Conservation (phyloP, 768 basidiomycete species). For the Podaxis sp. region DNA sequence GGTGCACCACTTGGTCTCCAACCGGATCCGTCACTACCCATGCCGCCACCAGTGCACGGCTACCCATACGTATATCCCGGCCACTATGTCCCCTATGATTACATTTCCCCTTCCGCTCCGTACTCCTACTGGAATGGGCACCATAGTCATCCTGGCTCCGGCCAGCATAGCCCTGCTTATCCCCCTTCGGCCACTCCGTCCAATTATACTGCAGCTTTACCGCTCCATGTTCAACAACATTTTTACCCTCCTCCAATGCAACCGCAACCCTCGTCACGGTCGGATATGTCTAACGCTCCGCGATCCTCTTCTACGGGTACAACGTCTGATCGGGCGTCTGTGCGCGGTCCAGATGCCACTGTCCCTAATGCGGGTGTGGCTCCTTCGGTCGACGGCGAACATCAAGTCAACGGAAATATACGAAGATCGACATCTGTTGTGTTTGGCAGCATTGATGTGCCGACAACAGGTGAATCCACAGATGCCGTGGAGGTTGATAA, state of each 20-base stretch:
- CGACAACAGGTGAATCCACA: neutral
- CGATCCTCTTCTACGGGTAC: neutral
- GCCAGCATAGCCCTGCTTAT: constrained; percentile 21
- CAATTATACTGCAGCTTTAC: constrained; percentile 12
- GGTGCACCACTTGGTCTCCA: neutral
- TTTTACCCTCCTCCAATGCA: constrained; percentile 3
- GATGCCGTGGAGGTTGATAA: constrained; percentile 3
- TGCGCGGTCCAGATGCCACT: neutral
- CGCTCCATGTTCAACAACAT: constrained; percentile 13
- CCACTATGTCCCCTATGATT: constrained; percentile 18
- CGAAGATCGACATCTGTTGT: constrained; percentile 31
- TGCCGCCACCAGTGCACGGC: constrained; percentile 11
- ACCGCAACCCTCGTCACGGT: neutral
- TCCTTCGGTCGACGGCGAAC: neutral
- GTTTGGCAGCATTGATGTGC: constrained; percentile 46
- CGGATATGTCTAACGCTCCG: neutral
- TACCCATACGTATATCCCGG: constrained; percentile 12
- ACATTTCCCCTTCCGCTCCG: constrained; percentile 23
- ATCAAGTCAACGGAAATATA: neutral
- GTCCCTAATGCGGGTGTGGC: neutral
- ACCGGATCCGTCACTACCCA: constrained; percentile 10
- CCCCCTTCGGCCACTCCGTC: constrained; percentile 15
- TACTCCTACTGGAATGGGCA: constrained; percentile 34
- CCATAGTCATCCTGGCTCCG: constrained; percentile 20
- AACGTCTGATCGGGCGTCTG: neutral